phyloP scores from a whole-genome alignment of 1,284 basidiomycete species.

The Microbotryomycetes sp. region DNA sequence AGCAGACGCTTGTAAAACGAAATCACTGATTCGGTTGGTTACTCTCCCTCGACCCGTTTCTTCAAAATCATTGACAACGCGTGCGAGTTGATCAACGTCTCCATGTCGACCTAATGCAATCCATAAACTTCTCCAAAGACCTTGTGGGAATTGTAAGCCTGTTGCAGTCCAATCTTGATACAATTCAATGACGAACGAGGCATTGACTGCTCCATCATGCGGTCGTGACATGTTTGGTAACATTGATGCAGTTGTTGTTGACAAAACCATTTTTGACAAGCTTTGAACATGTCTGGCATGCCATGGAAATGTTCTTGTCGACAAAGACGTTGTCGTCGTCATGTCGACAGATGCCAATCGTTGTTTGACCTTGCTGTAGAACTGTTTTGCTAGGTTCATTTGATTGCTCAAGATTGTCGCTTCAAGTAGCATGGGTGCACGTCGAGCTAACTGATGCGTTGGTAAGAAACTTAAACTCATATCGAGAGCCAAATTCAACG shows the following conservation, averaged over 20 bases:
- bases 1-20: slow-evolving; percentile 7
- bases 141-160: slow-evolving; percentile 21
- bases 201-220: neutral
- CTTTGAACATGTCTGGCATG: slow-evolving; percentile 4
- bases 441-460: slow-evolving; percentile 6
- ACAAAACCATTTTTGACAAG: slow-evolving; percentile 16
- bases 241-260: neutral
- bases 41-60: slow-evolving; percentile 18
- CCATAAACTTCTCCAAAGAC: slow-evolving; percentile 24
- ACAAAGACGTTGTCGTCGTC: too few relatives aligned
- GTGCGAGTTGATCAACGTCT: slow-evolving; percentile 14
- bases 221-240: neutral
- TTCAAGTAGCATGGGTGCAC: slow-evolving; percentile 9
- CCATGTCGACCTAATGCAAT: slow-evolving; percentile 10
- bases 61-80: slow-evolving; percentile 25
- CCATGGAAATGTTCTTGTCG: slow-evolving; percentile 28
- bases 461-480: slow-evolving; percentile 7
- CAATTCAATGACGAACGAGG: slow-evolving; percentile 17
- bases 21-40: slow-evolving; percentile 8
- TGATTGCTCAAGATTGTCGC: slow-evolving; percentile 12
- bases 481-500: neutral
- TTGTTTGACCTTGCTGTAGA: slow-evolving; percentile 8
- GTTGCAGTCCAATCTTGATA: slow-evolving; percentile 27
- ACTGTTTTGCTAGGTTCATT: slow-evolving; percentile 3
- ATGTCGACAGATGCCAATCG: neutral